phyloP scores from a whole-genome alignment of 2,329 filamentous ascomycete species.

The Cadophora gregata region DNA sequence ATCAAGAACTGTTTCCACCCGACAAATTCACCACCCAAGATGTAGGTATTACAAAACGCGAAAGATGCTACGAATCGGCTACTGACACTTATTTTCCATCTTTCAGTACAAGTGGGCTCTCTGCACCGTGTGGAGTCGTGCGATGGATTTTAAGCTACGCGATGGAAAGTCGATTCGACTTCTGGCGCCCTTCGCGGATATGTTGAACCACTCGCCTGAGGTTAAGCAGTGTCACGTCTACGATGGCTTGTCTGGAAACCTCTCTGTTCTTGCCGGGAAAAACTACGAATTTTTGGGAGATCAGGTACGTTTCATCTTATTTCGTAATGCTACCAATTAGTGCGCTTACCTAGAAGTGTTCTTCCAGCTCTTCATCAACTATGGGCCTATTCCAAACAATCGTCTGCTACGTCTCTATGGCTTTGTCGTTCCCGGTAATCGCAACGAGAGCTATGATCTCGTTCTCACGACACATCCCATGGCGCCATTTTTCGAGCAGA shows the following conservation, averaged over 20 bases:
- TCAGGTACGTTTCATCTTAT: conserved; percentile 24
- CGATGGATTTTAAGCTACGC: conserved; percentile 25
- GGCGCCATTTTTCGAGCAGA: conserved; percentile 26
- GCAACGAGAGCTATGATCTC: conserved; percentile 25
- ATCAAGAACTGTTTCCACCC: conserved; percentile 25
- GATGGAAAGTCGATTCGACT: conserved; percentile 25
- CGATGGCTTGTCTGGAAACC: conserved; percentile 26
- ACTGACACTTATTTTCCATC: conserved; percentile 22
- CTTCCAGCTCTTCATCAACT: conserved; percentile 26
- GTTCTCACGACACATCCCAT: conserved; percentile 25
- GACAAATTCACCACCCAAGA: conserved; percentile 26
- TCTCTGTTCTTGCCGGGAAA: conserved; percentile 26
- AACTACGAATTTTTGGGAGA: conserved; percentile 26
- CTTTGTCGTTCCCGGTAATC: conserved; percentile 25
- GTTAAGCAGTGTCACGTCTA: conserved; percentile 25
- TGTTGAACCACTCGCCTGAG: conserved; percentile 26
- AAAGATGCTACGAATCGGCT: conserved; percentile 24
- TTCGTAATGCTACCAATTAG: conserved; percentile 17
- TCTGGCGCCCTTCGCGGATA: conserved; percentile 25
- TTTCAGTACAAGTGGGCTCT: conserved; percentile 26
- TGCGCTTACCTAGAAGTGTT: conserved; percentile 22
- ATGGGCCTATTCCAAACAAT: conserved; percentile 25
- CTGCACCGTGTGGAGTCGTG: conserved; percentile 27
- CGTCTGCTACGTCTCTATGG: conserved; percentile 26
- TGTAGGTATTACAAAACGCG: conserved; percentile 22